Evolutionary conservation across 805 yeast genomes (phyloP), one percentile per base, ranked within the genome.

Genomic region (Schwanniomyces occidentalis): DNA sequence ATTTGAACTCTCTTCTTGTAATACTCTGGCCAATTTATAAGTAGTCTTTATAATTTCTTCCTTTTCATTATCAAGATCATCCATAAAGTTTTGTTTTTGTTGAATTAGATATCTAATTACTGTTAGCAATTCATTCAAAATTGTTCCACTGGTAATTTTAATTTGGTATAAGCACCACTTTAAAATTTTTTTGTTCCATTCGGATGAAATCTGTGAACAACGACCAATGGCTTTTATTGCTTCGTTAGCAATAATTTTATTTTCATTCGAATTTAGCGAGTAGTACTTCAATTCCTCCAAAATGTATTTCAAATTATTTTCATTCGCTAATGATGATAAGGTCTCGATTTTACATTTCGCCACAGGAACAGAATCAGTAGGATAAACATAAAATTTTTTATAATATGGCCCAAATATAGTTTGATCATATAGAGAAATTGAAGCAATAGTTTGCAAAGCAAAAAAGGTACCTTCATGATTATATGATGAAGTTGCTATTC

Each of bases 41-140:
- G 84, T 72, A 2, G 82, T 75, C 20, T 71, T 69, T 20, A 77
- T 57, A 40, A 85, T 76, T 14, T 64, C 69, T 19, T 61, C 53
- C 5, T 41, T 42, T 16, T 39, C 44, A 4, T 34, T 30, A 3
- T 38, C 46, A 4, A 35, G 23, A 16, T 37, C 36, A 14, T 33
- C 37, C 8, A 31, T 29, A 6, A 34, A 25, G 18, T 42, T 51
- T 42, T 50, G 78, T 66, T 42, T 63, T 22, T 72, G 74, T 53
- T 86, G 95, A 23, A 89, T 76, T 42, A 89, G 59, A 43, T 73
- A 76, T 30, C 96, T 66, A 5, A 90, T 70, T 2, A 88, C 86
- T 5, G 85, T 77, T 4, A 90, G 70, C 33, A 82, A 69, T 48
- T 87, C 93, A 35, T 79, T 75, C 26, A 79, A 67, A 4, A 82